Conservation (phyloP, 495 filamentous ascomycete species). For the Terfezia claveryi region DNA sequence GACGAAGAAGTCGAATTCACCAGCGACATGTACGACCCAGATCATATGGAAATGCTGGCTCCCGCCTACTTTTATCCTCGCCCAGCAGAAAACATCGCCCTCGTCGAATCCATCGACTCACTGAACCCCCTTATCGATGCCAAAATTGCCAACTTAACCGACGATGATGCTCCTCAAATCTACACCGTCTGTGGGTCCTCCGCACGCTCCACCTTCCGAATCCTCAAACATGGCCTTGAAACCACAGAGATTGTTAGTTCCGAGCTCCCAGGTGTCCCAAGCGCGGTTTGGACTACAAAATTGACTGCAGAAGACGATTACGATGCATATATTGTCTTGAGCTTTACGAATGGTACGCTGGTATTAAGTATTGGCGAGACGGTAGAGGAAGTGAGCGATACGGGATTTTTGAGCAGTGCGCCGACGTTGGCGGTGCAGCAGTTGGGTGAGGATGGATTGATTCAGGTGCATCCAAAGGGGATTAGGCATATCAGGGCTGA, state of each 20-base stretch:
- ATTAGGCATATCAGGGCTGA: conserved; percentile 71
- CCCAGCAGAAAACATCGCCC: conserved; percentile 53
- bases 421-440: conserved; percentile 83
- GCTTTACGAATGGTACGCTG: conserved; percentile 48
- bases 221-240: conserved; percentile 74
- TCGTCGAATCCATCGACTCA: conserved; percentile 68
- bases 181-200: conserved; percentile 78
- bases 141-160: conserved; percentile 67
- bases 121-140: conserved; percentile 82
- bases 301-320: conserved; percentile 60
- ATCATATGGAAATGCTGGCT: conserved; percentile 41
- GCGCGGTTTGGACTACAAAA: conserved; percentile 88
- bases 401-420: conserved; percentile 67
- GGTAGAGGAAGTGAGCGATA: conserved; percentile 84
- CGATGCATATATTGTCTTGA: conserved; percentile 58
- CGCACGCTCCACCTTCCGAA: conserved; percentile 71
- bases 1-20: conserved; percentile 67
- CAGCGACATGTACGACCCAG: conserved; percentile 61
- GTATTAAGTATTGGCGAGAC: conserved; percentile 90
- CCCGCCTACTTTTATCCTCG: conserved; percentile 72
- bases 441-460: conserved; percentile 73
- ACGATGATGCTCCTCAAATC: conserved; percentile 90
- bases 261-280: conserved; percentile 63
- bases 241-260: conserved; percentile 89
- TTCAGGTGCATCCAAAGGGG: conserved; percentile 88